Conservation (phyloP, 1,284 basidiomycete genomes). For the Vanrija pseudolonga region DNA sequence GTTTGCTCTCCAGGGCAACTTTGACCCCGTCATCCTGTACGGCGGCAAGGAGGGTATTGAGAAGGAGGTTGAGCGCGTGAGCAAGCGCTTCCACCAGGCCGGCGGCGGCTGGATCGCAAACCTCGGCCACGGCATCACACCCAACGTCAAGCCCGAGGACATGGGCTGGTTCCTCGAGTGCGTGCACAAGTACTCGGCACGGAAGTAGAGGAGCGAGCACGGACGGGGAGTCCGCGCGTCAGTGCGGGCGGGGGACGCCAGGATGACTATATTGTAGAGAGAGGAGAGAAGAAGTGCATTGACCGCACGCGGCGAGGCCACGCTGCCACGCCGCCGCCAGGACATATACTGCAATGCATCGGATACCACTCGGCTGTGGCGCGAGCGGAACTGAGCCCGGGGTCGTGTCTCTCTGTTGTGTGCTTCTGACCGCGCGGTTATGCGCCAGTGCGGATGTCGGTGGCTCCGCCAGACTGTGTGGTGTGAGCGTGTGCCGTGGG, state of each 20-base stretch:
- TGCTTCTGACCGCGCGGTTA: slow-evolving; percentile 5
- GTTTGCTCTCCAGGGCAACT: slow-evolving; percentile 87
- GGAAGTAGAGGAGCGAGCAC: slow-evolving; percentile 4
- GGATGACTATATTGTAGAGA: neutral
- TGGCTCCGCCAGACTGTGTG: slow-evolving; percentile 74
- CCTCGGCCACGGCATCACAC: slow-evolving; percentile 94
- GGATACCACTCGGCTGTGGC: neutral
- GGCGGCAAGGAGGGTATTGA: slow-evolving; percentile 86
- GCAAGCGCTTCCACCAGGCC: slow-evolving; percentile 61
- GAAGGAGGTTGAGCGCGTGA: slow-evolving; percentile 76
- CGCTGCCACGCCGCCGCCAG: neutral
- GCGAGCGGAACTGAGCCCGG: too few species aligned
- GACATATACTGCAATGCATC: slow-evolving; percentile 5
- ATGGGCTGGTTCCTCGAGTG: slow-evolving; percentile 85
- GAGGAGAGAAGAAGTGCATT: too few species aligned
- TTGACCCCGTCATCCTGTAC: slow-evolving; percentile 85
- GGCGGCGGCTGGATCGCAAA: slow-evolving; percentile 86
- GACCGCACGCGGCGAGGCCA: too few species aligned
- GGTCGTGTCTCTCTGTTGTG: too few species aligned
- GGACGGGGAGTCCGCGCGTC: neutral
- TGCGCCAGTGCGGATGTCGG: slow-evolving; percentile 37
- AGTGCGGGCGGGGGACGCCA: neutral
- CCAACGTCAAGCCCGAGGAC: slow-evolving; percentile 90
- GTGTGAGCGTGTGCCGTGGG: slow-evolving; percentile 2
- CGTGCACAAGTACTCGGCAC: slow-evolving; percentile 68